Conservation (phyloP, 768 basidiomycete genomes). For the Leccinum longicurvipes region DNA sequence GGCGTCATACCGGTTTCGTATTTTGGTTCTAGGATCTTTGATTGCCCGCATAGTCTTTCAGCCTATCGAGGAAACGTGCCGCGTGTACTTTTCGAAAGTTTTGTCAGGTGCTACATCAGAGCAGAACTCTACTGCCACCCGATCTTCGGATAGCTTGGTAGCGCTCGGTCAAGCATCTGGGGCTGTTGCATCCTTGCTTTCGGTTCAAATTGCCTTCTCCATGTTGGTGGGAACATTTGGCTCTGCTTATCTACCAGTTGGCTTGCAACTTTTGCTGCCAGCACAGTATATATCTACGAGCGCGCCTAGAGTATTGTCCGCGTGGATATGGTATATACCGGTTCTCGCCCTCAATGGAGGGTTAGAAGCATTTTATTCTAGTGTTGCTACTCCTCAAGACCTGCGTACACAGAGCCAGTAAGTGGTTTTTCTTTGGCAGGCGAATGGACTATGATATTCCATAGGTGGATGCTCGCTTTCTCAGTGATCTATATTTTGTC, state of each 20-base stretch:
- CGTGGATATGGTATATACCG: slow-evolving; percentile 89
- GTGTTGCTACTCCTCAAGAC: slow-evolving; percentile 65
- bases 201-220: slow-evolving; percentile 62
- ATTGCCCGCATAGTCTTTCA: slow-evolving; percentile 92
- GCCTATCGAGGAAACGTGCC: slow-evolving; percentile 89
- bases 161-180: slow-evolving; percentile 41
- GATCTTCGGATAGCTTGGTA: neutral
- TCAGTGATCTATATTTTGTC: slow-evolving; percentile 63
- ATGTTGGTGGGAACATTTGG: slow-evolving; percentile 73
- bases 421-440: slow-evolving; percentile 12
- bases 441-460: slow-evolving; percentile 1
- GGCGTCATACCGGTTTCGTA: neutral
- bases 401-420: slow-evolving; percentile 66
- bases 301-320: slow-evolving; percentile 70
- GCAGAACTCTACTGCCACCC: neutral
- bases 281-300: slow-evolving; percentile 67
- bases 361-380: slow-evolving; percentile 86
- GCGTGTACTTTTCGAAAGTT: slow-evolving; percentile 82
- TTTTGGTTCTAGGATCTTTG: slow-evolving; percentile 65
- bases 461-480: slow-evolving; percentile 75
- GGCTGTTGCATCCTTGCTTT: slow-evolving; percentile 58
- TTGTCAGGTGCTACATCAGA: slow-evolving; percentile 32
- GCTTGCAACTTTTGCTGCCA: slow-evolving; percentile 70
- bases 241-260: slow-evolving; percentile 67
- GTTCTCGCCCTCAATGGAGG: slow-evolving; percentile 87